These are phyloP conservation scores for Lactarius evosmus DNA, from an alignment of 768 basidiomycete species.

Conservation along the genomic window DNA sequence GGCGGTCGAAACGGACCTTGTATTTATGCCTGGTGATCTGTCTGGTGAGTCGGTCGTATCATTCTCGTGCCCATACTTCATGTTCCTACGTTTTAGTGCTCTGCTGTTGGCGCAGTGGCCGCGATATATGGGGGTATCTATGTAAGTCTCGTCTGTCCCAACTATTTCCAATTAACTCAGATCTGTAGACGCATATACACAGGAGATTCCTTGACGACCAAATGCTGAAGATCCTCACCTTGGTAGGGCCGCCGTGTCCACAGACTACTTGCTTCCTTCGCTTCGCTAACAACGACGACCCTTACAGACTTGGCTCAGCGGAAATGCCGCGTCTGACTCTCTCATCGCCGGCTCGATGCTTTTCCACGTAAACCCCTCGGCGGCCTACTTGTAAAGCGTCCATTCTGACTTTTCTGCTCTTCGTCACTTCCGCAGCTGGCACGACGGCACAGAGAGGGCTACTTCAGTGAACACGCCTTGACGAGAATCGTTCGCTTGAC, in stretches of 20 bases:
- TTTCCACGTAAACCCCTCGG: not conserved
- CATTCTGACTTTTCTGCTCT: not conserved
- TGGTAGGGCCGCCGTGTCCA: not conserved
- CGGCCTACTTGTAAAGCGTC: not conserved
- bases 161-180: not conserved
- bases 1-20: not conserved
- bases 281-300: not conserved
- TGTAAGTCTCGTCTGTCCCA: not conserved
- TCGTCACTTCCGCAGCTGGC: not conserved
- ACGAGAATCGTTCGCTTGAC: constrained; percentile 29
- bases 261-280: no score
- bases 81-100: not conserved
- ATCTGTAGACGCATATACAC: not conserved
- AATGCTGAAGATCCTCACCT: not conserved
- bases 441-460: not conserved
- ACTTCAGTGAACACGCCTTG: constrained; percentile 14
- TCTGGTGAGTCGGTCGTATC: not conserved
- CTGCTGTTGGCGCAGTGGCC: not conserved
- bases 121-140: not conserved
- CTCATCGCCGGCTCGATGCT: constrained; percentile 17
- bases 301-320: constrained; percentile 15
- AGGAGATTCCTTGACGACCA: not conserved
- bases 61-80: not conserved
- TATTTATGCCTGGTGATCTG: constrained; percentile 1
- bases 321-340: constrained; percentile 8